phyloP scores from a whole-genome alignment of 139 green algal genomes.

The Ulvella scutata region DNA sequence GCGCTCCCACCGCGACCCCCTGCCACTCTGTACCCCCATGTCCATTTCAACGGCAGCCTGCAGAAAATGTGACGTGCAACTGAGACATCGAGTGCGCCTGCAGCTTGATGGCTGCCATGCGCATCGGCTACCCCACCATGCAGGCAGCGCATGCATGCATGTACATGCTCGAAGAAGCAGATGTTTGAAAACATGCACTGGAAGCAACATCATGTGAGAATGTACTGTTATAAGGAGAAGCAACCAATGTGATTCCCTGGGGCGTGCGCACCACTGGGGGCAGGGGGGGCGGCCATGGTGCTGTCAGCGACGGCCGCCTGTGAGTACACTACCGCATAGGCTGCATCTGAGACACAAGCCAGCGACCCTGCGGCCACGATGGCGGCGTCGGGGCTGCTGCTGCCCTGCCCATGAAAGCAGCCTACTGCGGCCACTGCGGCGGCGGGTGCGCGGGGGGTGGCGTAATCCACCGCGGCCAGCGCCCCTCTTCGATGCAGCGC shows the following conservation, averaged over 20 bases:
- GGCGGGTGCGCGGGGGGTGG: not conserved
- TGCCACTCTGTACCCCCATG: too few relatives aligned
- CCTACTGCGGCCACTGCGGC: not conserved
- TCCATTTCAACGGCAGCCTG: not conserved
- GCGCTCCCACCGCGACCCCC: too few relatives aligned
- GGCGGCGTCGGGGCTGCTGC: not conserved
- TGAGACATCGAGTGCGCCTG: not conserved
- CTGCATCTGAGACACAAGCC: not conserved
- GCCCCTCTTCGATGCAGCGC: not conserved
- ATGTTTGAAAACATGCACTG: not conserved
- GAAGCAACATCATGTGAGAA: not conserved
- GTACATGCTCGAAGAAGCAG: not conserved
- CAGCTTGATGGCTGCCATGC: not conserved
- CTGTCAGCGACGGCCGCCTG: not conserved
- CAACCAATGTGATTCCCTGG: too few relatives aligned
- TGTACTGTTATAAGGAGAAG: not conserved
- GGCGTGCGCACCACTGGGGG: too few relatives aligned
- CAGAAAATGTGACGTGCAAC: not conserved
- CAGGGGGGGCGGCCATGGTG: not conserved
- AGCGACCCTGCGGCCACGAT: not conserved
- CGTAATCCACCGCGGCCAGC: not conserved
- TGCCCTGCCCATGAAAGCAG: not conserved
- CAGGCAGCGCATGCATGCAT: not conserved
- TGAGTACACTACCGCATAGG: not conserved
- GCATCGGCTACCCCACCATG: not conserved